These are phyloP conservation scores for Tilletia indica DNA, from an alignment of 1,284 basidiomycete species.

Conservation along the genomic window DNA sequence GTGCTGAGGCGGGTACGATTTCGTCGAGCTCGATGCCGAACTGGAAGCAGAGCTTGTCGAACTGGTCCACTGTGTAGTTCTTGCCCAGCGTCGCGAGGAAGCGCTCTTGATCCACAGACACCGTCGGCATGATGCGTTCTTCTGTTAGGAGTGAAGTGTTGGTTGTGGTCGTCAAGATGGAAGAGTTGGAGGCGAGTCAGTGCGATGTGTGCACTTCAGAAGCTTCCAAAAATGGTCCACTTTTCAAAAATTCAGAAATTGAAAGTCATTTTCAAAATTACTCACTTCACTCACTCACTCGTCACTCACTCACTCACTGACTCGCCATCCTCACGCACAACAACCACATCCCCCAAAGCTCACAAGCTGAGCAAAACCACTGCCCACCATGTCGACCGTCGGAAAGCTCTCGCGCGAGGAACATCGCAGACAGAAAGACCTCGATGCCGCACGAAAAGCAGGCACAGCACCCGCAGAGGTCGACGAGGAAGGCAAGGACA, in stretches of 20 bases:
- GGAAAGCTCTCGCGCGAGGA: constrained; percentile 90
- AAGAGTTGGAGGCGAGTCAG: neutral
- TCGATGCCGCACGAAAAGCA: constrained; percentile 88
- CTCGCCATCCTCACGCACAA: neutral
- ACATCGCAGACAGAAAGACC: constrained; percentile 87
- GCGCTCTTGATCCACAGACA: constrained; percentile 91
- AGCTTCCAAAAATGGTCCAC: neutral
- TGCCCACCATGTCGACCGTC: constrained; percentile 57
- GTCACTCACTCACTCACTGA: too few relatives aligned
- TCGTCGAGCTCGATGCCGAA: constrained; percentile 97
- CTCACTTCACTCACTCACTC: neutral
- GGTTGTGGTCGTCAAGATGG: neutral
- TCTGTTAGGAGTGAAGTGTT: neutral
- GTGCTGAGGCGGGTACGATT: constrained; percentile 75
- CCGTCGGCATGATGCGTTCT: constrained; percentile 73
- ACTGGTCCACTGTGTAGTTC: constrained; percentile 74
- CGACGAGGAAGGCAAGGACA: constrained; percentile 87
- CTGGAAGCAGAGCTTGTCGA: constrained; percentile 93
- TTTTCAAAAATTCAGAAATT: neutral
- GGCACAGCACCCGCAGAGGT: constrained; percentile 92
- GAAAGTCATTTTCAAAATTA: neutral
- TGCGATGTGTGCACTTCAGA: neutral
- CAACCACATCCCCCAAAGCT: neutral
- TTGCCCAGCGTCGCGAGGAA: constrained; percentile 82
- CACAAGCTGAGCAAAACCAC: neutral